These are phyloP conservation scores for Aspergillus baeticus DNA, from an alignment of 495 filamentous ascomycete genomes.

Conservation along the genomic window DNA sequence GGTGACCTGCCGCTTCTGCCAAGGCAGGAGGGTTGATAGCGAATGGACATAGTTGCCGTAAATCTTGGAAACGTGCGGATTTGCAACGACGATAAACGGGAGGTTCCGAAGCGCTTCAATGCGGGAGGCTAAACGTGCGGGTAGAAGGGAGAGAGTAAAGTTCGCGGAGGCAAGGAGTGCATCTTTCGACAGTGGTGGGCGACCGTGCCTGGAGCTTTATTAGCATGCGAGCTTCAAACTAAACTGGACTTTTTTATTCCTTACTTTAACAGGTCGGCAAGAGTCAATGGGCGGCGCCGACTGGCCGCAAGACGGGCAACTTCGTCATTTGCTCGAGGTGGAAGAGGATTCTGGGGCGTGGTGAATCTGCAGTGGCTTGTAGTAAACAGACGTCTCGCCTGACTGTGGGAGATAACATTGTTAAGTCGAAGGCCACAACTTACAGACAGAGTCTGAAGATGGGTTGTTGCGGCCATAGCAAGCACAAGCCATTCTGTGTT, in stretches of 20 bases:
- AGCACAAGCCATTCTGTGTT: slow-evolving; percentile 22
- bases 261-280: slow-evolving; percentile 87
- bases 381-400: slow-evolving; percentile 3
- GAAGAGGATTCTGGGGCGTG: slow-evolving; percentile 23
- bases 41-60: slow-evolving; percentile 95
- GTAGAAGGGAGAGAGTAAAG: slow-evolving; percentile 89
- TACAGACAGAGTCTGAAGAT: slow-evolving; percentile 16
- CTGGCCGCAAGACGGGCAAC: slow-evolving; percentile 75
- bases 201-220: slow-evolving; percentile 66
- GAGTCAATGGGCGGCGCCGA: slow-evolving; percentile 75
- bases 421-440: slow-evolving; percentile 13
- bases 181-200: slow-evolving; percentile 77
- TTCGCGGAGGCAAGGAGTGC: slow-evolving; percentile 86
- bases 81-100: slow-evolving; percentile 95
- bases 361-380: slow-evolving; percentile 14
- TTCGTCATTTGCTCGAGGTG: slow-evolving; percentile 62
- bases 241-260: slow-evolving; percentile 6
- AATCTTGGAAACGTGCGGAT: slow-evolving; percentile 86
- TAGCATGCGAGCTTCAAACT: not conserved
- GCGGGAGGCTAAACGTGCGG: slow-evolving; percentile 89
- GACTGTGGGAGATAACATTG: not conserved
- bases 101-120: slow-evolving; percentile 90
- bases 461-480: slow-evolving; percentile 20
- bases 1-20: slow-evolving; percentile 71
- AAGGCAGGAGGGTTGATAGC: slow-evolving; percentile 82